These are phyloP conservation scores for Fusarium tanahbumbuense DNA, from an alignment of 2,329 filamentous ascomycete species.

Conservation along the genomic window DNA sequence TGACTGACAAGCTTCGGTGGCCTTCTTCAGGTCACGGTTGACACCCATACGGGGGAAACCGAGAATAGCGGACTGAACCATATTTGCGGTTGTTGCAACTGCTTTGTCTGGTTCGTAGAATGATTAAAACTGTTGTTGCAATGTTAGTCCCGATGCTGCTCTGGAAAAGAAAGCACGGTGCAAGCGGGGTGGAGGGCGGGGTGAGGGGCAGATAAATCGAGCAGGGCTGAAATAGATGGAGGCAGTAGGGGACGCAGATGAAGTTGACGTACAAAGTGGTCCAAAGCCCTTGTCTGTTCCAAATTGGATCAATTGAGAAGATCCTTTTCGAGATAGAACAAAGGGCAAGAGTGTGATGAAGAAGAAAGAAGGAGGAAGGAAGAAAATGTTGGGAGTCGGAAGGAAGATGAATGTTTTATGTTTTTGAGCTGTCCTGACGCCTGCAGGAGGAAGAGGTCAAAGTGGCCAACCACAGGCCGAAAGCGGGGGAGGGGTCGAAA, in stretches of 20 bases:
- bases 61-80: slow-evolving; percentile 82
- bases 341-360: slow-evolving; percentile 40
- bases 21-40: slow-evolving; percentile 99
- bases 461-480: slow-evolving; percentile 45
- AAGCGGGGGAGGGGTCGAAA: slow-evolving; percentile 53
- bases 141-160: slow-evolving; percentile 24
- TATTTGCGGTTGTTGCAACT: slow-evolving; percentile 57
- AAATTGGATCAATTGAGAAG: slow-evolving; percentile 45
- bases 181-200: slow-evolving; percentile 44
- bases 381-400: slow-evolving; percentile 38
- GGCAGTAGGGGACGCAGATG: slow-evolving; percentile 7
- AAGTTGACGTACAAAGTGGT: slow-evolving; percentile 41
- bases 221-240: slow-evolving; percentile 10
- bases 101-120: slow-evolving; percentile 37
- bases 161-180: slow-evolving; percentile 33
- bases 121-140: slow-evolving; percentile 24
- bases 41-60: slow-evolving; percentile 99
- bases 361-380: slow-evolving; percentile 36
- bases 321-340: slow-evolving; percentile 44
- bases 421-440: slow-evolving; percentile 25
- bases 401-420: slow-evolving; percentile 36
- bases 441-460: slow-evolving; percentile 42
- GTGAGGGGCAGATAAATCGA: slow-evolving; percentile 38
- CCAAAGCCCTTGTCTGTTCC: slow-evolving; percentile 45
- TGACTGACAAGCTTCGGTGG: slow-evolving; percentile 88